These are phyloP conservation scores for Solioccasus polychromus DNA, from an alignment of 768 basidiomycete species.

Conservation along the genomic window DNA sequence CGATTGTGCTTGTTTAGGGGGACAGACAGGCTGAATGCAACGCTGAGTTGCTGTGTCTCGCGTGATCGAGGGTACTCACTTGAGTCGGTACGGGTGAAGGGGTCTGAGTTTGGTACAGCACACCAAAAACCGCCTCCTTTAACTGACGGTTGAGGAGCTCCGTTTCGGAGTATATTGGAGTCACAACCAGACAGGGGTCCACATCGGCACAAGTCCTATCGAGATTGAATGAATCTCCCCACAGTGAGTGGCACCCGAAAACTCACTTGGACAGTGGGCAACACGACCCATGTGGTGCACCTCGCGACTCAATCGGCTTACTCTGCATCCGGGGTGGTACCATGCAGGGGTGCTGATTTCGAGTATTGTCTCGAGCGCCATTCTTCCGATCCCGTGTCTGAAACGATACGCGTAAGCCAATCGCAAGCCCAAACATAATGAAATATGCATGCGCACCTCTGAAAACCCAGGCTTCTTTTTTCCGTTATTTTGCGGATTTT, in stretches of 20 bases:
- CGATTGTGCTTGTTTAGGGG: too few species aligned
- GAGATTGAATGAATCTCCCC: background rate
- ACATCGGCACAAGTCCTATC: conserved; percentile 4
- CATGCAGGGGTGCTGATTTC: background rate
- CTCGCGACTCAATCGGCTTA: background rate
- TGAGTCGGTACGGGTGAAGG: background rate
- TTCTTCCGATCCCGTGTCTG: conserved; percentile 3
- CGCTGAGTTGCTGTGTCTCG: too few species aligned
- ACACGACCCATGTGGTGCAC: background rate
- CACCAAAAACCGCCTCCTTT: background rate
- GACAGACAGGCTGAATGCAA: conserved; percentile 1
- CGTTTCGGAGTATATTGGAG: background rate
- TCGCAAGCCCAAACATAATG: background rate
- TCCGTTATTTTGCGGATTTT: background rate
- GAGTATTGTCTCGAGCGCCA: background rate
- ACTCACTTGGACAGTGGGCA: conserved; percentile 8
- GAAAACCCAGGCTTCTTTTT: background rate
- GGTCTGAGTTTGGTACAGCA: background rate
- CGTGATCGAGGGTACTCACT: conserved; percentile 1
- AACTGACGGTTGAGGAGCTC: conserved; percentile 1
- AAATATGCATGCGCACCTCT: conserved; percentile 1
- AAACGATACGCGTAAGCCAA: background rate
- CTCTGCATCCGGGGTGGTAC: conserved; percentile 8
- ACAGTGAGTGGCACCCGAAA: background rate
- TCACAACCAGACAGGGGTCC: conserved; percentile 1